Evolutionary conservation across 306 rosid genomes (phyloP), one percentile per base, ranked within the genome.

Genomic region (Cicer cuneatum): DNA sequence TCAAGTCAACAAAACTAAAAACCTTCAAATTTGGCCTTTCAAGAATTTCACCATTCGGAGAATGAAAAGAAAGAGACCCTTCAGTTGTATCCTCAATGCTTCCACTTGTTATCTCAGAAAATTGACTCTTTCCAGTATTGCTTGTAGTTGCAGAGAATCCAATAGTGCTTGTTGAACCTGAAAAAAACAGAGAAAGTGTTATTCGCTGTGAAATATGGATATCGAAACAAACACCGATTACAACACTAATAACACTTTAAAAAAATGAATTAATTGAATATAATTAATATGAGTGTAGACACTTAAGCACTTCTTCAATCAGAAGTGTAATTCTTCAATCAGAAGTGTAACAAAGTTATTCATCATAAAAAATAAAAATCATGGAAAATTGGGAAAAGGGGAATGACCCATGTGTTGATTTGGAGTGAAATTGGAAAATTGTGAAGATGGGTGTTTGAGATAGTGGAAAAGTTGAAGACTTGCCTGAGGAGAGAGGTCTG

Each of bases 1-100:
- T 91, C 82, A 93, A 1, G 24, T 93, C 97, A 1, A 78, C 65
- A 45, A 81, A 83, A 24, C 66, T 84, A 88, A 88, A 93, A 24
- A 73, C 89, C 80, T 82, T 93, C 89, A 89, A 41, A 53, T 80
- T 83, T 6, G 96, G 88, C 1, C 81, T 12, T 48, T 83, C 90
- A 12, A 92, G 72, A 54, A 88, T 78, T 40, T 77, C 70, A n/a
- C 93, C 89, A 63, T 77, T 16, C 1, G 71, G 57, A 6, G 75
- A 77, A 9, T 65, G 4, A 19, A 40, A 42, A 0, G 69, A 8
- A n/a, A 29, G 54, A 5, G 78, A 8, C 15, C 79, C 74, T 47
- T 60, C 64, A 33, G 10, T 59, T 11, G 9, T 37, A 5, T 43
- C 56, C 5, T 47, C 82, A 38, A 85, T 18, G 39, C 83, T 84